Percentiles rank a stretch among this genome's conserved stretches.
phyloP scores from a whole-genome alignment of 495 filamentous ascomycete genomes.

The Penicillium malachiteum region DNA sequence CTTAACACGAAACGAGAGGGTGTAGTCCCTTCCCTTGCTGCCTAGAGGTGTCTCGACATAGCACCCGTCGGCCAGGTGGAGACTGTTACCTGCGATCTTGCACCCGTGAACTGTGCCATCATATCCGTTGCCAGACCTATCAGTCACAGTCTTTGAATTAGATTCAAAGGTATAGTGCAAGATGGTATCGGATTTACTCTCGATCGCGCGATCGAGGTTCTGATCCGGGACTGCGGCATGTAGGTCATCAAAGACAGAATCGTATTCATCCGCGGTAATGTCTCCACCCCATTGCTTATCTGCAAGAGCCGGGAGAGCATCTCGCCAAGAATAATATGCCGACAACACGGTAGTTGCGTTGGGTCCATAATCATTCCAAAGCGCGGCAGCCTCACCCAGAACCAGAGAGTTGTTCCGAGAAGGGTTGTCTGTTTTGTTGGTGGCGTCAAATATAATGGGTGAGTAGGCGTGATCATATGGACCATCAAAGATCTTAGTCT shows the following conservation, averaged over 20 bases:
- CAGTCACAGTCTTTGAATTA: slow-evolving; percentile 18
- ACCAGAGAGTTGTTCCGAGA: slow-evolving; percentile 34
- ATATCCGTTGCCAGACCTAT: slow-evolving; percentile 48
- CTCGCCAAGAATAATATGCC: slow-evolving; percentile 49
- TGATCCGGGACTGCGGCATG: slow-evolving; percentile 42
- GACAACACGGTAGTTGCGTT: slow-evolving; percentile 47
- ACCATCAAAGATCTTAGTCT: slow-evolving; percentile 48
- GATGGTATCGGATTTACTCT: slow-evolving; percentile 37
- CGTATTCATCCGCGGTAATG: slow-evolving; percentile 39
- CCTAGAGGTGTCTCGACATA: slow-evolving; percentile 40
- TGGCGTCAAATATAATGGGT: slow-evolving; percentile 48
- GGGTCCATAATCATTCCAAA: slow-evolving; percentile 54
- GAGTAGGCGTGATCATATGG: slow-evolving; percentile 40
- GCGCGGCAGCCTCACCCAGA: slow-evolving; percentile 42
- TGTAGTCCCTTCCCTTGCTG: slow-evolving; percentile 52
- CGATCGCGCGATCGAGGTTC: slow-evolving; percentile 45
- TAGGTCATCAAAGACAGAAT: slow-evolving; percentile 33
- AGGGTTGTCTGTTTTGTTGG: slow-evolving; percentile 45
- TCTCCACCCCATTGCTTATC: slow-evolving; percentile 58
- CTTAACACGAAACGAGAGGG: slow-evolving; percentile 41
- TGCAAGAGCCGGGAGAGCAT: slow-evolving; percentile 47
- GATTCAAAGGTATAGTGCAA: slow-evolving; percentile 36
- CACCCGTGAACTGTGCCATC: slow-evolving; percentile 35
- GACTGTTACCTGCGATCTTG: slow-evolving; percentile 20
- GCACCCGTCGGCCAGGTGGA: slow-evolving; percentile 30